phyloP scores from a whole-genome alignment of 164 flowering plant genomes.

The Magnolia changhungtana region DNA sequence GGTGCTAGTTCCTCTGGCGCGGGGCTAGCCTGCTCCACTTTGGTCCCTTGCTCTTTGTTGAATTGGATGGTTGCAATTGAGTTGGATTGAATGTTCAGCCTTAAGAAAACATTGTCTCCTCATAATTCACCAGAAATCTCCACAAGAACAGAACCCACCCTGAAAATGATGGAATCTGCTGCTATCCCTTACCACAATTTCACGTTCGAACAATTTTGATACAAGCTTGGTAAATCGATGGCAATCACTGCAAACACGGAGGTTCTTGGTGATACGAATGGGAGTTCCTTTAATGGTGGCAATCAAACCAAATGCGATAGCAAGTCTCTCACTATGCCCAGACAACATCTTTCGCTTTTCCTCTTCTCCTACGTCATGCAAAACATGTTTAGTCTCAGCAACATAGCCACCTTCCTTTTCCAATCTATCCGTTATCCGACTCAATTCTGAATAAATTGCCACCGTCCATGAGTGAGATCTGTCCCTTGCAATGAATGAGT shows the following conservation, averaged over 20 bases:
- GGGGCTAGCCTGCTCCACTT: too few relatives aligned
- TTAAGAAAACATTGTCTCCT: neutral
- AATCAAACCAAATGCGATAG: conserved; percentile 69
- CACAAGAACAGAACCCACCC: conserved; percentile 72
- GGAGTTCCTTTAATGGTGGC: conserved; percentile 17
- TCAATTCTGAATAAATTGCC: conserved; percentile 47
- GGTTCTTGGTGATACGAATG: conserved; percentile 33
- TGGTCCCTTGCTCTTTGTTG: neutral
- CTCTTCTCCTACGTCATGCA: conserved; percentile 61
- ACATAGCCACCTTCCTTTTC: conserved; percentile 57
- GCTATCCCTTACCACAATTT: conserved; percentile 73
- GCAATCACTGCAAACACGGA: conserved; percentile 76
- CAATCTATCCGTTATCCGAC: conserved; percentile 38
- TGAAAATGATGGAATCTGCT: conserved; percentile 76
- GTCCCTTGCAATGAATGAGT: conserved; percentile 62
- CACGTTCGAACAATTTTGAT: conserved; percentile 43
- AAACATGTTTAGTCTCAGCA: conserved; percentile 58
- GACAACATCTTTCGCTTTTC: conserved; percentile 61
- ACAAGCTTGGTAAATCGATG: conserved; percentile 63
- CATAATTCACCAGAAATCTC: conserved; percentile 64
- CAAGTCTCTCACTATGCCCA: conserved; percentile 41
- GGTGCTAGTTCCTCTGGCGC: neutral
- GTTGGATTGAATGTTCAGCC: neutral
- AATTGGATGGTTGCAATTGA: neutral
- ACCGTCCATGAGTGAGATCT: conserved; percentile 55